Evolutionary conservation across 805 yeast genomes (phyloP).

Genomic region (Starmerella sirachaensis): DNA sequence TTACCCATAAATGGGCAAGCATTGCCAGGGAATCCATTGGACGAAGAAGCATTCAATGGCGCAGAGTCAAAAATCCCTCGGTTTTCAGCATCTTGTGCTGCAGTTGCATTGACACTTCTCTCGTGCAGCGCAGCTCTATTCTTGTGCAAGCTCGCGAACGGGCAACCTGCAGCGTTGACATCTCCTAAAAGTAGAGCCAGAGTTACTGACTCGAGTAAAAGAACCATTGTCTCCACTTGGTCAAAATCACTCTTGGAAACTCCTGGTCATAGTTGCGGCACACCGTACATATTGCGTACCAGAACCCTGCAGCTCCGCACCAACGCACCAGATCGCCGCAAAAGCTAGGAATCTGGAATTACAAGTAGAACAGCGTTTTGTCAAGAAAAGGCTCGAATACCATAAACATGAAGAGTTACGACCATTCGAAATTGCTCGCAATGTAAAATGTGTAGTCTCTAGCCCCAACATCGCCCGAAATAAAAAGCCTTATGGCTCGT

Average conservation of each 20-base stretch:
- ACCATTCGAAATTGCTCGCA: too few species aligned
- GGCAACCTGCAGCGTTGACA: slow-evolving; percentile 2
- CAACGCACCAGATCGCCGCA: too few species aligned
- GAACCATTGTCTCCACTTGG: background rate
- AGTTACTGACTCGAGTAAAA: background rate
- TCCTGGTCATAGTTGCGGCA: background rate
- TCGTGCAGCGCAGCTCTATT: background rate
- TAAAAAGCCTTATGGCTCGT: too few species aligned
- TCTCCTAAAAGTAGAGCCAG: background rate
- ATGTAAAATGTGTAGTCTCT: too few species aligned
- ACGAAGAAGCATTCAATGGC: background rate
- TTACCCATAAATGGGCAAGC: slow-evolving; percentile 9
- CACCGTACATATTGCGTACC: too few species aligned
- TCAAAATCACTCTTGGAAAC: too few species aligned
- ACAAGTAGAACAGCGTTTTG: too few species aligned
- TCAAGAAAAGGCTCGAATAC: too few species aligned
- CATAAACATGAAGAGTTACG: too few species aligned
- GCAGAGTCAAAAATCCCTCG: slow-evolving; percentile 2
- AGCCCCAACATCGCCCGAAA: too few species aligned
- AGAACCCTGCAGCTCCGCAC: too few species aligned
- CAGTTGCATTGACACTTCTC: background rate
- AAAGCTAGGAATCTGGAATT: too few species aligned
- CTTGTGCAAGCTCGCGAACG: background rate
- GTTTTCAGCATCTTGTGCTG: slow-evolving; percentile 1
- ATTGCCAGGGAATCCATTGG: slow-evolving; percentile 1